Evolutionary conservation across 2,329 filamentous ascomycete species (phyloP).

Genomic region (Stenocarpella maydis): DNA sequence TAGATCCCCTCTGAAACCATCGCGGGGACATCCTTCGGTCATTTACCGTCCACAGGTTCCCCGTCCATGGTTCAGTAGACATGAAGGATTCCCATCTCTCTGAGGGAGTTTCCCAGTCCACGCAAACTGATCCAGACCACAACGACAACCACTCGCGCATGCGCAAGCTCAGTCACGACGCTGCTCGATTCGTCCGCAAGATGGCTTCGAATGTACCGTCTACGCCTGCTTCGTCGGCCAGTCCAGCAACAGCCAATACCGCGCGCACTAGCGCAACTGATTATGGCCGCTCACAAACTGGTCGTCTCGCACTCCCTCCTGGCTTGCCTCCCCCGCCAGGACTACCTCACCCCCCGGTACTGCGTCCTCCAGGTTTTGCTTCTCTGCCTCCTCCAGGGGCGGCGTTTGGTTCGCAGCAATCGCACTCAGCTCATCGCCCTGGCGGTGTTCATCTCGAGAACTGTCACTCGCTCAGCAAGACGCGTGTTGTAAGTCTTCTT

Average conservation of each 20-base stretch:
- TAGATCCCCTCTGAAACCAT: not conserved
- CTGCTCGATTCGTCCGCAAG: not conserved
- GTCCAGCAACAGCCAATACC: not conserved
- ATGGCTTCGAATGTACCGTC: constrained; percentile 4
- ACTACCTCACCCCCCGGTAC: not conserved
- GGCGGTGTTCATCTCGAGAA: constrained; percentile 18
- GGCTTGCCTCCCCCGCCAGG: not conserved
- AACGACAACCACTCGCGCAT: not conserved
- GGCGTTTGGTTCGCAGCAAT: not conserved
- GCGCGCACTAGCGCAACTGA: not conserved
- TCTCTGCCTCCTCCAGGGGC: not conserved
- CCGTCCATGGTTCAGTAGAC: not conserved
- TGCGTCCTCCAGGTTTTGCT: constrained; percentile 7
- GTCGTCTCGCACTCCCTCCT: not conserved
- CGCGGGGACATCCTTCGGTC: not conserved
- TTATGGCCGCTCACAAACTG: not conserved
- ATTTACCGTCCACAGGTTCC: not conserved
- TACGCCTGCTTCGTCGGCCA: not conserved
- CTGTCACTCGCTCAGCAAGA: constrained; percentile 31
- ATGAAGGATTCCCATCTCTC: not conserved
- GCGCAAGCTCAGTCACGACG: not conserved
- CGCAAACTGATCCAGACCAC: not conserved
- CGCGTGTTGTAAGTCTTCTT: constrained; percentile 29
- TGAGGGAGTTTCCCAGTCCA: not conserved
- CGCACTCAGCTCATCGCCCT: not conserved